Percentiles rank a stretch among this genome's conserved stretches.
Evolutionary conservation across 371 early-diverging fungal species (phyloP).

Genomic region (Mortierella polycephala): DNA sequence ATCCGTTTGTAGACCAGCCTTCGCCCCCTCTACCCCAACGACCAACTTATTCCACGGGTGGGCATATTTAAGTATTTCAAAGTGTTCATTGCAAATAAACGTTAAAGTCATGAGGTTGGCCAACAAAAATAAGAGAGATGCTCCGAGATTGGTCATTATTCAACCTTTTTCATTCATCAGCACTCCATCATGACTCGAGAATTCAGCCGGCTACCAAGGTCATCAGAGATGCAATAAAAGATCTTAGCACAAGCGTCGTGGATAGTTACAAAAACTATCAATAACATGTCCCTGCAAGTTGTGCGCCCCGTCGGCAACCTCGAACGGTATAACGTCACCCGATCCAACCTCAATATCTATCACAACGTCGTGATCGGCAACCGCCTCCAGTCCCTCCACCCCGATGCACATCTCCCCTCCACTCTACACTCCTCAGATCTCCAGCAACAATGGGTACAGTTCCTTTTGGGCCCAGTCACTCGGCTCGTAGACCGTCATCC

Average conservation of each 20-base stretch:
- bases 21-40: neutral
- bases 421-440: neutral
- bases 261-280: too few relatives aligned
- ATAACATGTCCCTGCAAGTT: constrained; percentile 26
- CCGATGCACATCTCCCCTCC: neutral
- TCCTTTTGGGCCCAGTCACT: constrained; percentile 20
- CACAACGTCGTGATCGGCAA: constrained; percentile 34
- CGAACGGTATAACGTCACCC: constrained; percentile 45
- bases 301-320: constrained; percentile 35
- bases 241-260: too few relatives aligned
- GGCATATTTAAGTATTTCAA: constrained; percentile 6
- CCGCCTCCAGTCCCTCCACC: constrained; percentile 9
- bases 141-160: constrained; percentile 27
- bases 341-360: constrained; percentile 44
- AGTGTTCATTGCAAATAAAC: too few relatives aligned
- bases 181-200: neutral
- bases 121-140: neutral
- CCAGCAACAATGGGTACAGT: constrained; percentile 23
- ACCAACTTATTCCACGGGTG: too few relatives aligned
- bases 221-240: too few relatives aligned
- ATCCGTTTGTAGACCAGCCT: constrained; percentile 13
- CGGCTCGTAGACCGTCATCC: constrained; percentile 20
- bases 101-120: neutral
- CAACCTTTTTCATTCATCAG: constrained; percentile 5
- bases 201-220: neutral